Conservation (phyloP, 805 yeast genomes). For the Saccharomycopsis sp. region DNA sequence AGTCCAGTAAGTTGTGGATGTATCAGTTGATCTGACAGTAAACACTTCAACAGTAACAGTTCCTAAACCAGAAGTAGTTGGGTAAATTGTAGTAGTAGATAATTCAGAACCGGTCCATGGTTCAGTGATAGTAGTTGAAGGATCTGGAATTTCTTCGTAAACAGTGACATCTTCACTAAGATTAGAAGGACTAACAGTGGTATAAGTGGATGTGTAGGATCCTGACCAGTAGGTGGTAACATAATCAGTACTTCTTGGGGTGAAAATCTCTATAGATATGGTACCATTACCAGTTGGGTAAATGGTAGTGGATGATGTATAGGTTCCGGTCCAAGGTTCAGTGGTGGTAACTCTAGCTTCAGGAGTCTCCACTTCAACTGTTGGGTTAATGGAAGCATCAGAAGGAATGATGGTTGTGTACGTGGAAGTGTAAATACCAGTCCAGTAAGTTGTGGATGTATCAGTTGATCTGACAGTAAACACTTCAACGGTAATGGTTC, state of each 20-base stretch:
- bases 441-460: constrained; percentile 12
- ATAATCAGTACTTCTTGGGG: constrained; percentile 7
- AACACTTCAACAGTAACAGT: neutral
- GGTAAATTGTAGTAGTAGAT: neutral
- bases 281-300: constrained; percentile 4
- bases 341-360: neutral
- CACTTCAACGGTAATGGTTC: neutral
- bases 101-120: neutral
- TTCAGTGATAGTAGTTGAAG: constrained; percentile 3
- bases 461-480: neutral
- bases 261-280: neutral
- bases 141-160: constrained; percentile 8
- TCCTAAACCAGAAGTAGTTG: constrained; percentile 1
- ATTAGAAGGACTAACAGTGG: neutral
- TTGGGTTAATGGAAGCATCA: neutral
- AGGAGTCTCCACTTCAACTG: neutral
- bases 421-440: constrained; percentile 16
- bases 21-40: neutral
- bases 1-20: constrained; percentile 7
- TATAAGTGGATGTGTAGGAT: constrained; percentile 7
- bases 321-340: neutral
- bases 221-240: constrained; percentile 9
- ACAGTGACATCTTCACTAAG: neutral
- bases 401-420: constrained; percentile 11
- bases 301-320: constrained; percentile 1